phyloP scores from a whole-genome alignment of 2,329 filamentous ascomycete genomes.

The Mariannaea sp. region DNA sequence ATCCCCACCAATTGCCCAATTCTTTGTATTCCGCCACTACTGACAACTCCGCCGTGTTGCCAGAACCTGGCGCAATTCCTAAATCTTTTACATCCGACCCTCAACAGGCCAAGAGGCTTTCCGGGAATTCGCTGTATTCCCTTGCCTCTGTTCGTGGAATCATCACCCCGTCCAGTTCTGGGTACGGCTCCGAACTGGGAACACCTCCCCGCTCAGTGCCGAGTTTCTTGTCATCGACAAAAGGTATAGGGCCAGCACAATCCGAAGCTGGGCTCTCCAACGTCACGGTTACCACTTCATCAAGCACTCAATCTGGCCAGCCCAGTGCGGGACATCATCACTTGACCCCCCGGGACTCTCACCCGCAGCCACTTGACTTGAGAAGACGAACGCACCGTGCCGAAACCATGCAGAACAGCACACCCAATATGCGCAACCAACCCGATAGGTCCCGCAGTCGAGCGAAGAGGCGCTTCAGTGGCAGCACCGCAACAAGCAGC shows the following conservation, averaged over 20 bases:
- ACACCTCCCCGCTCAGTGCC: conserved; percentile 49
- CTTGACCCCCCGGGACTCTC: conserved; percentile 50
- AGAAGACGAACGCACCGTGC: conserved; percentile 49
- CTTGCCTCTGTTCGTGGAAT: conserved; percentile 64
- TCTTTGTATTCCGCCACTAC: conserved; percentile 40
- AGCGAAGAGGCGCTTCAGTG: conserved; percentile 76
- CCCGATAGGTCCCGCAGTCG: conserved; percentile 68
- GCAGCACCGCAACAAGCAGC: conserved; percentile 80
- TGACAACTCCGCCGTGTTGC: conserved; percentile 45
- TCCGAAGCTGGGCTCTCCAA: conserved; percentile 58
- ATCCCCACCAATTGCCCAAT: conserved; percentile 55
- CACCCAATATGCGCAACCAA: conserved; percentile 48
- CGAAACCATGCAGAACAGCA: conserved; percentile 42
- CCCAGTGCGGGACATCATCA: conserved; percentile 51
- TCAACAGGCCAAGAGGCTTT: conserved; percentile 68
- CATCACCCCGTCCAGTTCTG: conserved; percentile 54
- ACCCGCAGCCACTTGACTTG: conserved; percentile 50
- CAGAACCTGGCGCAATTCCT: conserved; percentile 54
- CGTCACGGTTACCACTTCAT: conserved; percentile 59
- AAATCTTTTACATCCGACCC: conserved; percentile 56
- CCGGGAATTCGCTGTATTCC: conserved; percentile 75
- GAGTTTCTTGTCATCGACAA: conserved; percentile 53
- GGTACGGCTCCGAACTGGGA: conserved; percentile 57
- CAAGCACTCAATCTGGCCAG: conserved; percentile 48
- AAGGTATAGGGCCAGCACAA: conserved; percentile 48